Evolutionary conservation across 2,329 filamentous ascomycete genomes (phyloP), one percentile per base, ranked within the genome.

Genomic region (Elsinoe perseae): DNA sequence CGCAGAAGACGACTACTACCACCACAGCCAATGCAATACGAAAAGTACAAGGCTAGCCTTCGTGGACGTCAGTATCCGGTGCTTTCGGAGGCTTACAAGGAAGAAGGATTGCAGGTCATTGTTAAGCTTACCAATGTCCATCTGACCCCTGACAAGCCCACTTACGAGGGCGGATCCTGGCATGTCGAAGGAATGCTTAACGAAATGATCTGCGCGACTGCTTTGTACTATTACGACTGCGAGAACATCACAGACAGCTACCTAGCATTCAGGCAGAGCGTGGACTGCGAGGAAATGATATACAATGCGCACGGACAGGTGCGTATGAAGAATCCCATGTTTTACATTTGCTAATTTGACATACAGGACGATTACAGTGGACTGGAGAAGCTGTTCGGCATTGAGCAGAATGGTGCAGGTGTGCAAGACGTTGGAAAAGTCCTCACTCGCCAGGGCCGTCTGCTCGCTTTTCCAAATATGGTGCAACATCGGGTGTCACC

Each of bases 161-260:
- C 64, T 0, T 85, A 81, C 60, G 66, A 69, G 0, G 77, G 77
- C 14, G 80, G 80, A 0, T 69, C 68, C 1, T 83, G 80, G 76
- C 80, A 82, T 60, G 63, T 77, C n/a, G 72, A 75, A 60, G 71
- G 71, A 6, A 61, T 60, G 25, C 62, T 72, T 68, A 86, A 86
- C 61, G 83, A 87, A 66, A 79, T 78, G 60, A 84, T 87, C 34
- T 77, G 76, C 60, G 81, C 81, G 0, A 82, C 81, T 0, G 79
- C 82, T 0, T 69, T 86, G 16, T 83, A 82, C 67, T 83, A 83
- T 65, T 81, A 80, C 60, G 77, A 82, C 56, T 70, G 66, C 44
- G 75, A 81, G 0, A 87, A 87, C 64, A 76, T 85, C 46, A 77
- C 76, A 0, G 71, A 77, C 0, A 74, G 73, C 38, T 62, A 61